Conservation (phyloP, 176 grass and related monocot species). For the Oryza glumipatula region DNA sequence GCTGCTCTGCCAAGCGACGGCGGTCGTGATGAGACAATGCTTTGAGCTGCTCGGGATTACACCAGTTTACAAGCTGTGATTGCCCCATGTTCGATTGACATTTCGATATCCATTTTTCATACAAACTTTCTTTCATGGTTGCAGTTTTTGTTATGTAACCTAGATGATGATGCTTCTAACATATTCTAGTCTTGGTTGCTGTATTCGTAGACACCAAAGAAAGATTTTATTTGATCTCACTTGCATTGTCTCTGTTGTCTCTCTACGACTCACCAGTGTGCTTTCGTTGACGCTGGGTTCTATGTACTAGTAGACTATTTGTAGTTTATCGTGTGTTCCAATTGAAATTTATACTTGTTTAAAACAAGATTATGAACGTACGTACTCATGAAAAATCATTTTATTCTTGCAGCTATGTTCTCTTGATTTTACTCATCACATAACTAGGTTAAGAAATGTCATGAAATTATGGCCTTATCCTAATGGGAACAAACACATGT, state of each 20-base stretch:
- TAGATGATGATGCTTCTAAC: constrained; percentile 33
- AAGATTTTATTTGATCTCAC: not conserved
- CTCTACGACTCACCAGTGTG: not conserved
- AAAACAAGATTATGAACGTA: not conserved
- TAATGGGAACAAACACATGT: too few species aligned
- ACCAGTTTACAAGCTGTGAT: constrained; percentile 65
- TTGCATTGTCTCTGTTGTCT: not conserved
- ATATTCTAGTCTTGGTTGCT: not conserved
- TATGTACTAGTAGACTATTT: not conserved
- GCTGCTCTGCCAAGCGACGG: constrained; percentile 70
- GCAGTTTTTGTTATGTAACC: constrained; percentile 49
- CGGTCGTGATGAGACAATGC: constrained; percentile 61
- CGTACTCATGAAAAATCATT: not conserved
- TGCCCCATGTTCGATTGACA: not conserved
- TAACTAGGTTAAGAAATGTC: too few species aligned
- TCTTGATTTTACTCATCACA: too few species aligned
- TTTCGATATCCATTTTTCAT: constrained; percentile 8
- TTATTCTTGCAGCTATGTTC: not conserved
- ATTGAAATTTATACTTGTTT: not conserved
- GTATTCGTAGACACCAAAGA: not conserved
- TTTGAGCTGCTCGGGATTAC: constrained; percentile 77
- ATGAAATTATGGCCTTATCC: too few species aligned
- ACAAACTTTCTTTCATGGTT: not conserved
- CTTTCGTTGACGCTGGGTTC: not conserved
- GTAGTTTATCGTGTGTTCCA: not conserved